phyloP scores from a whole-genome alignment of 2,329 filamentous ascomycete genomes.

The Penicillium sumatraense region DNA sequence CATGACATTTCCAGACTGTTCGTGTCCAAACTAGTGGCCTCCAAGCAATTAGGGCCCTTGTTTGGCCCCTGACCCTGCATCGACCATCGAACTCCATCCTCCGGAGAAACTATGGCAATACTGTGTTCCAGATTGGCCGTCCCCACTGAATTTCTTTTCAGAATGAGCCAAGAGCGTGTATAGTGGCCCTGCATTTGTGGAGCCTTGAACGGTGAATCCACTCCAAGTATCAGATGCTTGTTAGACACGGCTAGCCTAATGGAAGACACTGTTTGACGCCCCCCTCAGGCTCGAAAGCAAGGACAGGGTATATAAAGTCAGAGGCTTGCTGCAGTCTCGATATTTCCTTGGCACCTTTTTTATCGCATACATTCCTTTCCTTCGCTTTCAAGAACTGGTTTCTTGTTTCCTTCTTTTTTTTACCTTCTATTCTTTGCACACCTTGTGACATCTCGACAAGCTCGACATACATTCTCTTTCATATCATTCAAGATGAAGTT shows the following conservation, averaged over 20 bases:
- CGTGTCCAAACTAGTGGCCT: slow-evolving; percentile 12
- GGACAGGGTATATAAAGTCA: neutral
- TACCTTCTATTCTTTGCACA: slow-evolving; percentile 17
- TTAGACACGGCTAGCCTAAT: slow-evolving; percentile 5
- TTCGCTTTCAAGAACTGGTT: slow-evolving; percentile 28
- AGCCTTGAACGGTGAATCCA: slow-evolving; percentile 16
- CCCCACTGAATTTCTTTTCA: slow-evolving; percentile 8
- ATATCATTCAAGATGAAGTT: slow-evolving; percentile 32
- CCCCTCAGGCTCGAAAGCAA: neutral
- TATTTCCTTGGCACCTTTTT: slow-evolving; percentile 3
- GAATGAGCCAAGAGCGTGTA: slow-evolving; percentile 4
- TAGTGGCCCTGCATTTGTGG: slow-evolving; percentile 1
- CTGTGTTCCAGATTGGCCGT: slow-evolving; percentile 2
- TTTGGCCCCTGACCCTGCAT: slow-evolving; percentile 6
- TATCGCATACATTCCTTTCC: slow-evolving; percentile 18
- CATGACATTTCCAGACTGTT: slow-evolving; percentile 4
- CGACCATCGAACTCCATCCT: slow-evolving; percentile 4
- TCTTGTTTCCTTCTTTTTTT: slow-evolving; percentile 13
- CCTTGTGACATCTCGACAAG: slow-evolving; percentile 22
- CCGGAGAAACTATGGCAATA: slow-evolving; percentile 8
- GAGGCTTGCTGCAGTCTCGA: neutral
- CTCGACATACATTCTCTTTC: slow-evolving; percentile 30
- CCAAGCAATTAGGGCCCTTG: neutral
- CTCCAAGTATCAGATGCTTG: slow-evolving; percentile 19
- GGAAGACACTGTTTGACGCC: slow-evolving; percentile 9